Evolutionary conservation across 2,329 filamentous ascomycete species (phyloP).

Genomic region (Fusarium siculi): DNA sequence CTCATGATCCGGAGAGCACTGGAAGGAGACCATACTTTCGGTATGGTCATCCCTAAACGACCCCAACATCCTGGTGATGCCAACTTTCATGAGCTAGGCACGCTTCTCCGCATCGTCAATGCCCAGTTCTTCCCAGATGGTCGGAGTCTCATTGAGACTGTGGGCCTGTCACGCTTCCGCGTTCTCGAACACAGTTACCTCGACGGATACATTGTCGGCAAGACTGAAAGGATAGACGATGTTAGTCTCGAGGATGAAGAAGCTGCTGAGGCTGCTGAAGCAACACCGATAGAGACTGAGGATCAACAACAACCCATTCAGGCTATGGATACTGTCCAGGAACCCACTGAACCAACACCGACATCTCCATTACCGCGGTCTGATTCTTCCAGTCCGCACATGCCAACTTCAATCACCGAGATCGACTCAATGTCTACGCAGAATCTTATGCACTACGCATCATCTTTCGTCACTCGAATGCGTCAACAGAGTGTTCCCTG

Average conservation of each 20-base stretch:
- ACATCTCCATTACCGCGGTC: constrained; percentile 1
- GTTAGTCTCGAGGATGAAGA: constrained; percentile 86
- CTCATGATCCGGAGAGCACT: constrained; percentile 87
- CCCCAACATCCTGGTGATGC: constrained; percentile 47
- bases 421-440: constrained; percentile 70
- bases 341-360: not conserved
- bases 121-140: constrained; percentile 81
- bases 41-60: constrained; percentile 82
- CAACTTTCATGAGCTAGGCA: constrained; percentile 78
- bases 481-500: constrained; percentile 75
- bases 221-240: constrained; percentile 81
- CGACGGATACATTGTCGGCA: constrained; percentile 84
- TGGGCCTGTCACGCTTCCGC: constrained; percentile 80
- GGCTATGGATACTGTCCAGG: constrained; percentile 2
- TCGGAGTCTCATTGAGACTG: constrained; percentile 81
- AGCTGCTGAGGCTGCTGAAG: constrained; percentile 75
- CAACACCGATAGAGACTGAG: constrained; percentile 19
- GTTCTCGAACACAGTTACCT: constrained; percentile 71
- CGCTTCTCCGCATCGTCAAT: constrained; percentile 79
- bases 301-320: not conserved
- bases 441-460: constrained; percentile 72
- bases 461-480: constrained; percentile 76
- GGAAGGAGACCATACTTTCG: constrained; percentile 80
- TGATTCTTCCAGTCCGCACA: constrained; percentile 4
- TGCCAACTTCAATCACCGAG: constrained; percentile 16